Conservation (phyloP, 75 land plant genomes). For the Pinus albicaulis region DNA sequence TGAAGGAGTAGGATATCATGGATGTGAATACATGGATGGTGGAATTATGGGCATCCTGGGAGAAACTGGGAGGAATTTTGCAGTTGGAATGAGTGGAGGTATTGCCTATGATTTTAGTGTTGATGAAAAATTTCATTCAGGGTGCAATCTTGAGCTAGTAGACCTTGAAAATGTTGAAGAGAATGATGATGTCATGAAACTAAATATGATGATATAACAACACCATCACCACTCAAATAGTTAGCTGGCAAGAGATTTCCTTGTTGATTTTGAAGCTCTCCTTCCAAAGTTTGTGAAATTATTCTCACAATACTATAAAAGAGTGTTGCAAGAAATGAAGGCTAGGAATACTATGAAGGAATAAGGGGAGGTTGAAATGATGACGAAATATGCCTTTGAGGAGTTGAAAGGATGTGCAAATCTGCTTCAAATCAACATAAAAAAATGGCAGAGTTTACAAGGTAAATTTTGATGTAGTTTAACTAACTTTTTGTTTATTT, state of each 20-base stretch:
- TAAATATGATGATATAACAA: constrained; percentile 92
- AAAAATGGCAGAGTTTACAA: not conserved
- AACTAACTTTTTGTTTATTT: not conserved
- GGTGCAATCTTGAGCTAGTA: constrained; percentile 85
- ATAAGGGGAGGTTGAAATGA: constrained; percentile 56
- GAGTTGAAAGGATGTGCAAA: constrained; percentile 79
- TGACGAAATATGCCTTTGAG: constrained; percentile 85
- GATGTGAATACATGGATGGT: constrained; percentile 99
- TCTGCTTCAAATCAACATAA: constrained; percentile 13
- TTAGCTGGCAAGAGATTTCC: constrained; percentile 71
- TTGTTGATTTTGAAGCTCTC: constrained; percentile 68
- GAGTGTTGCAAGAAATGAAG: constrained; percentile 66
- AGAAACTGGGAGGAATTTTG: constrained; percentile 95
- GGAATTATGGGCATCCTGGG: constrained; percentile 94
- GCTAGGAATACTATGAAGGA: constrained; percentile 40
- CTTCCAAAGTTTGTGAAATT: constrained; percentile 93
- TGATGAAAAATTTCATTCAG: constrained; percentile 57
- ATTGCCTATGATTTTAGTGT: constrained; percentile 90
- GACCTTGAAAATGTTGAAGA: constrained; percentile 90
- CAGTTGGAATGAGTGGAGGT: constrained; percentile 99
- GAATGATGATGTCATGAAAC: constrained; percentile 73
- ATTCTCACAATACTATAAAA: constrained; percentile 92
- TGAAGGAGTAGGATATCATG: constrained; percentile 99
- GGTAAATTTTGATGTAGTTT: not conserved
- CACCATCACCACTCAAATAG: constrained; percentile 85